phyloP scores from a whole-genome alignment of 208 protist species.

The Eutreptiella sp. region DNA sequence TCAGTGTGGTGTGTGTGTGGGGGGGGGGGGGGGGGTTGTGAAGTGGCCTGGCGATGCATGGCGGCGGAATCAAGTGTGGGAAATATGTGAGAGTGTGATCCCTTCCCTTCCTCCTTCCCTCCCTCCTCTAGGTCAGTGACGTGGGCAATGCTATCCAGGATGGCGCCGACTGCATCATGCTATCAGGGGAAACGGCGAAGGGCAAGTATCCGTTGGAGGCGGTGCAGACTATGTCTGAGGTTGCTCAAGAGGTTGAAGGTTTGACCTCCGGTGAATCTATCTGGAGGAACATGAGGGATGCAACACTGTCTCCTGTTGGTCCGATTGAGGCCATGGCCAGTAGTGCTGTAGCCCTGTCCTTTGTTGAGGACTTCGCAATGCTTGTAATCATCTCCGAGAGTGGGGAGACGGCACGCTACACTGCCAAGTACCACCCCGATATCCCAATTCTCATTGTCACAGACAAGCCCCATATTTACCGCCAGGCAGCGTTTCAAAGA shows the following conservation, averaged over 20 bases:
- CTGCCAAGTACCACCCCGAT: slow-evolving; percentile 91
- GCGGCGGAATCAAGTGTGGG: too few species aligned
- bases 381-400: slow-evolving; percentile 84
- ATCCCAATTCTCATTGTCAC: slow-evolving; percentile 87
- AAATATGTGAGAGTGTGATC: too few species aligned
- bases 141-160: slow-evolving; percentile 96
- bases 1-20: too few species aligned
- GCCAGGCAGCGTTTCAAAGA: too few species aligned
- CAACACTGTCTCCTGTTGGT: too few species aligned
- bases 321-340: slow-evolving; percentile 87
- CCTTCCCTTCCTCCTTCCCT: too few species aligned
- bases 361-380: slow-evolving; percentile 75
- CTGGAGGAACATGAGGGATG: too few species aligned
- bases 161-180: slow-evolving; percentile 98
- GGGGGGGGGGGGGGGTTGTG: too few species aligned
- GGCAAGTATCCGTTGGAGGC: slow-evolving; percentile 90
- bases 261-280: too few species aligned
- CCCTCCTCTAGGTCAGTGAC: too few species aligned
- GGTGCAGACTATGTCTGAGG: slow-evolving; percentile 92
- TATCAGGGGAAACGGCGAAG: slow-evolving; percentile 97
- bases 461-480: slow-evolving; percentile 63
- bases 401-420: slow-evolving; percentile 78
- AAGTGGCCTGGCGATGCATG: too few species aligned
- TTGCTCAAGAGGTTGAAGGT: too few species aligned
- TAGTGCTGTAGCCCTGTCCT: slow-evolving; percentile 84